A percentile compares a stretch with the other conserved stretches of the same genome.
These are phyloP conservation scores for Ophiocordyceps camponoti-floridani DNA, from an alignment of 2,329 filamentous ascomycete genomes.

Conservation along the genomic window DNA sequence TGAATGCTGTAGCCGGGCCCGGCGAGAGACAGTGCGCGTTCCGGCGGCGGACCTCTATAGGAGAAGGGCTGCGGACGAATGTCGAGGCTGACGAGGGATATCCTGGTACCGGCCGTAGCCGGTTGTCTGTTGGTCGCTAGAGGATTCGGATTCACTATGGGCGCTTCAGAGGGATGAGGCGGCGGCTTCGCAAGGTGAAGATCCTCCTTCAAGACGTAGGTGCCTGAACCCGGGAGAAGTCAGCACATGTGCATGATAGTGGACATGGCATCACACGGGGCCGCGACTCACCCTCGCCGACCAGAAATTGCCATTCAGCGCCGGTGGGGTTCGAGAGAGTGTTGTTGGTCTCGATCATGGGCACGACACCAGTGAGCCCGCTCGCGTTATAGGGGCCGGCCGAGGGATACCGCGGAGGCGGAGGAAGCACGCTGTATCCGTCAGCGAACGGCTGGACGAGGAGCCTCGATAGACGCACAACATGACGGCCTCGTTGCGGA, in stretches of 20 bases:
- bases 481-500: slow-evolving; percentile 4
- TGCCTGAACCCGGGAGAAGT: slow-evolving; percentile 27
- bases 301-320: slow-evolving; percentile 75
- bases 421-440: slow-evolving; percentile 55
- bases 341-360: slow-evolving; percentile 90
- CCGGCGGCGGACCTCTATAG: slow-evolving; percentile 35
- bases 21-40: slow-evolving; percentile 27
- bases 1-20: slow-evolving; percentile 32
- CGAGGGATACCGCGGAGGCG: slow-evolving; percentile 68
- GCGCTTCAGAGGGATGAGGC: slow-evolving; percentile 86
- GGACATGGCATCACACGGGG: no score
- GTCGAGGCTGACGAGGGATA: slow-evolving; percentile 61
- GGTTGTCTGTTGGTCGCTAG: slow-evolving; percentile 70
- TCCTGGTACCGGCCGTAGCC: slow-evolving; percentile 67
- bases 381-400: slow-evolving; percentile 53
- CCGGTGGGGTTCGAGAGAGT: slow-evolving; percentile 63
- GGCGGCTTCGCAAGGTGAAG: slow-evolving; percentile 84
- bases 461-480: slow-evolving; percentile 8
- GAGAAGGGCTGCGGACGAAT: slow-evolving; percentile 37
- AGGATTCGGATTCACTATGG: slow-evolving; percentile 74
- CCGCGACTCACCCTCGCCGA: slow-evolving; percentile 60
- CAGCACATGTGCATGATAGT: not conserved
- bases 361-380: slow-evolving; percentile 47
- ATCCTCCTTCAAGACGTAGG: slow-evolving; percentile 80
- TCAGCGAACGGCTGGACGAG: slow-evolving; percentile 2